Evolutionary conservation across 2,329 filamentous ascomycete genomes (phyloP), one percentile per base, ranked within the genome.

Genomic region (Pseudodiploospora longispora): DNA sequence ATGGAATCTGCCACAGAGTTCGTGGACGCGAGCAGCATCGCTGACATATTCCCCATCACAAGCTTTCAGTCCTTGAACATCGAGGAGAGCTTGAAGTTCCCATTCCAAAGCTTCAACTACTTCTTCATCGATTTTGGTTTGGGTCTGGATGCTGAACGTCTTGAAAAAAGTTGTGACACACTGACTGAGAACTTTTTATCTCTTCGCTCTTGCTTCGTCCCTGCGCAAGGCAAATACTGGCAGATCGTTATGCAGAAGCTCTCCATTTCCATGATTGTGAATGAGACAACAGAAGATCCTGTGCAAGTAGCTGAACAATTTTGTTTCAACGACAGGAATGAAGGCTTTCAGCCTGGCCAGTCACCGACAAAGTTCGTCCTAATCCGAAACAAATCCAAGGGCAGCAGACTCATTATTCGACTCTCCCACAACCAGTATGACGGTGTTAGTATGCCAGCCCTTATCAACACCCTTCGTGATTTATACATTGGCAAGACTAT

Each of bases 371-470:
- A 19, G 19, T 51, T 58, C 37, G 46, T 45, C 0, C 42, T 56
- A 19, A 30, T 58, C 7, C 36, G 41, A 33, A 45, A 52, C 37
- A 30, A 46, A 19, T 42, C 38, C 2, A 46, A 53, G 27, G 55
- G 50, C 8, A 34, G 41, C 5, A 45, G 50, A 9, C 30, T 59
- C 3, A 40, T 55, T 4, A 35, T 57, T 30, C 52, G 55, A n/a
- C 7, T 74, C 8, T 74, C 71, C 0, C 70, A 73, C 47, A 70
- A 69, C 1, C 70, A 72, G 47, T 72, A 72, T 43, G 70, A 73
- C 41, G 70, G 69, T 29, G 61, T 72, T 27, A 68, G 59, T 42
- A 57, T 73, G 4, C 67, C 68, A 1, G 53, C 55, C 7, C 57
- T 71, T 2, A 57, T 68, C 29, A 52, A 57, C 3, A 59, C 66